Evolutionary conservation across 768 basidiomycete genomes (phyloP), one percentile per base, ranked within the genome.

Genomic region (Trametes maxima): DNA sequence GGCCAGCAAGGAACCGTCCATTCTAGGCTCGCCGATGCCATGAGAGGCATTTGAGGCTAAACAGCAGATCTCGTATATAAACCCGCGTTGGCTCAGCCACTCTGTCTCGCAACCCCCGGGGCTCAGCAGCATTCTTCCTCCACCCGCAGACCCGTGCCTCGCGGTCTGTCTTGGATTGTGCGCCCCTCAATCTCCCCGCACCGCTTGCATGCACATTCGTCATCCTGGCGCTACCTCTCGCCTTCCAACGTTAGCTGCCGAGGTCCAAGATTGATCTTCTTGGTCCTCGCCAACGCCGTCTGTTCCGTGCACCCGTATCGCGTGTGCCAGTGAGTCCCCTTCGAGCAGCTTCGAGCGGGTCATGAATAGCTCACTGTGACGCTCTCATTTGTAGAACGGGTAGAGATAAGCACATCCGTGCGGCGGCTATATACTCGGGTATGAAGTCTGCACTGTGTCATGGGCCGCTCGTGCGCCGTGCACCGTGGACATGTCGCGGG

Each of bases 191-290:
- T 33, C 28, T 44, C 28, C 7, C 21, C 45, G 11, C 19, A 21
- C 7, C 42, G 17, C 60, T 62, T 62, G 60, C 60, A 62, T 51
- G 54, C 52, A 56, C 54, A 17, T 21, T 46, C 60, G 60, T 45
- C 43, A 62, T 62, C 54, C 43, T 56, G 54, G 60, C 60, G 60
- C 47, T 51, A 62, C 54, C 42, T 46, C 39, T 16, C 48, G 60
- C 48, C 48, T 56, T 62, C 35, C 42, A 12, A 28, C 42, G 3
- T 42, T n/a, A 42, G 40, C 40, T n/a, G n/a, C 40, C 40, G 40
- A 42, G 28, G 28, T 3, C 28, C 28, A 8, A 19, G n/a, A 46
- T 21, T 46, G 21, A 24, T 22, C 28, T 33, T 33, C 28, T 33
- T 33, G 28, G 28, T 45, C 45, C 45, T 22, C 21, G 39, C 39